Evolutionary conservation across 768 basidiomycete species (phyloP).

Genomic region (Tricholoma saponaceum): DNA sequence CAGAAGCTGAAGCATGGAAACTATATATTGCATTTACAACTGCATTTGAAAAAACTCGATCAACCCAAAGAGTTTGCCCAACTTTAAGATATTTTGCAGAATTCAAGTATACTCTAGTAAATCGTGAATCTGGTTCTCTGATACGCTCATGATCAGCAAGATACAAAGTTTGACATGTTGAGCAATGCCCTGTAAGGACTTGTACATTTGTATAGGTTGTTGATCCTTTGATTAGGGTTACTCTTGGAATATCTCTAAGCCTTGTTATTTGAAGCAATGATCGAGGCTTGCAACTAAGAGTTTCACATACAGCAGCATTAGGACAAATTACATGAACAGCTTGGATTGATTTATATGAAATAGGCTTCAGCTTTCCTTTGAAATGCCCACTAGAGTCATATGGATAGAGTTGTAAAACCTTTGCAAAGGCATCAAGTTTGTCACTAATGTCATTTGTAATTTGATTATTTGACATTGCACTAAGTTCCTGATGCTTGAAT

Average conservation of each 20-base stretch:
- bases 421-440: conserved; percentile 1
- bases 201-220: conserved; percentile 6
- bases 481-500: background rate
- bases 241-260: conserved; percentile 11
- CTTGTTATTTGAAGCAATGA: background rate
- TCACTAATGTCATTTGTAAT: conserved; percentile 1
- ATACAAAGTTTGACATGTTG: conserved; percentile 10
- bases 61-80: conserved; percentile 9
- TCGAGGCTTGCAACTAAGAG: conserved; percentile 6
- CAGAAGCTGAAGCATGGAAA: background rate
- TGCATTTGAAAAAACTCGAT: conserved; percentile 4
- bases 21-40: background rate
- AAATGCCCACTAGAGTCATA: conserved; percentile 3
- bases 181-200: conserved; percentile 13
- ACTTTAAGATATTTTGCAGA: conserved; percentile 10
- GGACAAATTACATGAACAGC: conserved; percentile 13
- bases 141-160: conserved; percentile 11
- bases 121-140: background rate
- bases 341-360: conserved; percentile 10
- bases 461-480: background rate
- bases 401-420: background rate
- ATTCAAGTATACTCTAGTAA: conserved; percentile 5
- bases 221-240: conserved; percentile 15
- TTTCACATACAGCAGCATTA: conserved; percentile 8
- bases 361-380: conserved; percentile 6